Base-by-base conservation (phyloP, 2,329 filamentous ascomycete genomes). In the Nothopassalora personata region DNA sequence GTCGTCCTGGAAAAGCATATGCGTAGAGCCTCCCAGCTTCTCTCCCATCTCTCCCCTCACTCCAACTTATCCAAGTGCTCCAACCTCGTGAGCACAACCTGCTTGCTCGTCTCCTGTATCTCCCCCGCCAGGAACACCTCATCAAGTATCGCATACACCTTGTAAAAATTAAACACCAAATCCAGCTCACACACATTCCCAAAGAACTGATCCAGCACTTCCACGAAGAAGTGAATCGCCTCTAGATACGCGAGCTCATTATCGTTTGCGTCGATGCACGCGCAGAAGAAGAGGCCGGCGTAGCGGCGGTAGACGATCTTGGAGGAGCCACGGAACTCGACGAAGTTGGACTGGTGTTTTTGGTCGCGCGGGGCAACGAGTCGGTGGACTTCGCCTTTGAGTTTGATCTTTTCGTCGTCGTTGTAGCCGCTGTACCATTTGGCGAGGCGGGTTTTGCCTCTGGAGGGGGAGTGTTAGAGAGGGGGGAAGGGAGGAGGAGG, bases 381-480 rank as follows among this genome's bases (percentile, higher is more conserved):
- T 64, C 94, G 92, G 82, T 99, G 94, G 70, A 97, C 90, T 88
- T 99, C 94, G 83, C 94, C 94, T 78, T 99, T 99, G 70, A 99
- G 83, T 79, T 96, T 97, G 76, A 99, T 90, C 81, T 99, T 99
- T 76, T 99, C 91, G 75, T 97, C 93, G 81, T 99, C 94, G 77
- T 87, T 95, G 81, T 97, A 99, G 62, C 94, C 93, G 67, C 89
- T 90, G 81, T 99, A 99, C 93, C 93, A 99, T 80, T 99, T 99
- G 66, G 94, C 94, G 65, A 99, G 84, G 69, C 94, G 89, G 69
- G 94, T 99, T 81, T 99, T 99, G 78, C 94, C 94, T 83, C 93
- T 97, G 62, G 8, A 18, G 13, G 53, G 64, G 66, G 66, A 61
- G 51, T 54, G 60, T 66, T 54, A 66, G 64, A 53, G 54, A 48